These are phyloP conservation scores for Colletotrichum sp. DNA, from an alignment of 2,329 filamentous ascomycete species.

Conservation along the genomic window DNA sequence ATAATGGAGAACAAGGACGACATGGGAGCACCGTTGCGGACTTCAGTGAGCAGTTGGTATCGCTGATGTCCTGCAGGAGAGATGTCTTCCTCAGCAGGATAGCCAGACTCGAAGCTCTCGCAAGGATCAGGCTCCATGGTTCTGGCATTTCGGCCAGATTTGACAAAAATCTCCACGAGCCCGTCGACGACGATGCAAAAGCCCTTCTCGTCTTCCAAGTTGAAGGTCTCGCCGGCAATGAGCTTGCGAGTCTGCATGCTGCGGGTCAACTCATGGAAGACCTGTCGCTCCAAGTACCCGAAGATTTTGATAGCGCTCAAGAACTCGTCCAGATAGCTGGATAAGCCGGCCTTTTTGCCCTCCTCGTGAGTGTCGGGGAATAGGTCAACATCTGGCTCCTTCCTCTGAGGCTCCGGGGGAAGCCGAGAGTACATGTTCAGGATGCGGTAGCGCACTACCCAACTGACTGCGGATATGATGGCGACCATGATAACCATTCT, in stretches of 20 bases:
- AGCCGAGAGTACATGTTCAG: constrained; percentile 96
- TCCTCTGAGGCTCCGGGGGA: constrained; percentile 91
- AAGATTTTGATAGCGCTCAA: constrained; percentile 99
- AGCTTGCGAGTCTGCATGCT: constrained; percentile 98
- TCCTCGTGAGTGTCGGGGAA: constrained; percentile 93
- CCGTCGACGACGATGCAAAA: constrained; percentile 98
- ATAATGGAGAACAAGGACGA: constrained; percentile 97
- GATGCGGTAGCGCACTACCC: constrained; percentile 94
- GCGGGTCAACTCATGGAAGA: constrained; percentile 95
- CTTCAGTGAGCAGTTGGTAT: constrained; percentile 94
- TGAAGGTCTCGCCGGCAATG: constrained; percentile 92
- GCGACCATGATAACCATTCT: constrained; percentile 79
- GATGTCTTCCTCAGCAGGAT: constrained; percentile 68
- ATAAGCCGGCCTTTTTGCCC: constrained; percentile 85
- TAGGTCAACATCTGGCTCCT: constrained; percentile 93
- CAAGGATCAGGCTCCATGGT: constrained; percentile 33
- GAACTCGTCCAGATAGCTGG: constrained; percentile 98
- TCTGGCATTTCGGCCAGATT: constrained; percentile 70
- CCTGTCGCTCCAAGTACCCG: constrained; percentile 92
- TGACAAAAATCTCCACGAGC: constrained; percentile 96
- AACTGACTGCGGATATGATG: constrained; percentile 84
- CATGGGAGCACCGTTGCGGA: constrained; percentile 98
- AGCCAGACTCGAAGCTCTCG: constrained; percentile 50
- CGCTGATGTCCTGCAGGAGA: constrained; percentile 73
- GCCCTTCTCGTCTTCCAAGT: constrained; percentile 96